These are phyloP conservation scores for Coemansia sp. DNA, from an alignment of 192 early-diverging fungal genomes.

Conservation along the genomic window DNA sequence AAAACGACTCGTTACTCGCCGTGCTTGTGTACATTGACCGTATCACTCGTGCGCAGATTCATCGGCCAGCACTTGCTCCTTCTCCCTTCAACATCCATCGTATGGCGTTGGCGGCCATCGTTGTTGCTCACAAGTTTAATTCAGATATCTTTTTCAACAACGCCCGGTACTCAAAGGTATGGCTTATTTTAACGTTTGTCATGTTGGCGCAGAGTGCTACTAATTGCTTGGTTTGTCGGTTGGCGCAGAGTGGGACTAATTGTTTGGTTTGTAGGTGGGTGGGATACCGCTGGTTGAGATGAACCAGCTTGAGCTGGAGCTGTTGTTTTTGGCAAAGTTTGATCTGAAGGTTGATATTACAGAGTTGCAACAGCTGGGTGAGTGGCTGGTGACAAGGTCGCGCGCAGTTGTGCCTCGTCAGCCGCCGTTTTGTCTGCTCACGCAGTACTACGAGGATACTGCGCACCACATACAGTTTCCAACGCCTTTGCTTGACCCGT, in stretches of 20 bases:
- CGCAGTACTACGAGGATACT: constrained; percentile 21
- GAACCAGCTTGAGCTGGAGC: constrained; percentile 75
- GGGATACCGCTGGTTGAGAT: constrained; percentile 68
- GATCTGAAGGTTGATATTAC: constrained; percentile 64
- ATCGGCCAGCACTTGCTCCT: constrained; percentile 56
- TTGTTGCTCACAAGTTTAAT: constrained; percentile 72
- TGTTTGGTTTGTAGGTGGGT: constrained; percentile 57
- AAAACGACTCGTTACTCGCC: constrained; percentile 66
- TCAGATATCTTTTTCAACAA: constrained; percentile 77
- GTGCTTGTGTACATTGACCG: constrained; percentile 77
- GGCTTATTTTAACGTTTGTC: not conserved
- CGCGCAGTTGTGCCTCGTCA: not conserved
- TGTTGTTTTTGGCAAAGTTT: constrained; percentile 70
- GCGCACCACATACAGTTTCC: constrained; percentile 9
- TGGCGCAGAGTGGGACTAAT: no score
- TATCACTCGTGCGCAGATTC: constrained; percentile 50
- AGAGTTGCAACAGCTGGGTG: constrained; percentile 63
- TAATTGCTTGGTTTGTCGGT: no score
- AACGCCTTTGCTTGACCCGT: constrained; percentile 10
- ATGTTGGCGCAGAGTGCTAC: no score
- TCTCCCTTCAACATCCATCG: constrained; percentile 73
- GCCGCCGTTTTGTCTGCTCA: constrained; percentile 11
- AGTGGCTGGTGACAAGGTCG: constrained; percentile 53
- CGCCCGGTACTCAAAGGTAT: constrained; percentile 65
- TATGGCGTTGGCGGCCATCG: constrained; percentile 66